Evolutionary conservation across 1,139 yeast species (phyloP).

Genomic region (Suhomyces bribrorum): DNA sequence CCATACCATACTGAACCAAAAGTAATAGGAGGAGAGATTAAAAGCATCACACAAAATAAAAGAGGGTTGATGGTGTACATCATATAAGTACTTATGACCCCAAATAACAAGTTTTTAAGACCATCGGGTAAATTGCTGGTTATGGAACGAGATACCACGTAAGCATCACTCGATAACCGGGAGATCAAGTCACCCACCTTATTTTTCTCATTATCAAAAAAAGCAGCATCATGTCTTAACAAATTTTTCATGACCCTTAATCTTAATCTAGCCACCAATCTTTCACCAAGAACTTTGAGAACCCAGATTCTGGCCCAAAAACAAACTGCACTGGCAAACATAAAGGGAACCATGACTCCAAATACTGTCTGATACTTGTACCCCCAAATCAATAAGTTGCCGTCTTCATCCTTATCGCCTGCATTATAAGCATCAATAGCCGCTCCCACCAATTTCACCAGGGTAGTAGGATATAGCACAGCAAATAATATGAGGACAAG

Average conservation of each 20-base stretch:
- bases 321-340: conserved; percentile 46
- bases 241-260: conserved; percentile 50
- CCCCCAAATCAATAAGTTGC: conserved; percentile 48
- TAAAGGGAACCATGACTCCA: conserved; percentile 47
- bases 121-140: conserved; percentile 52
- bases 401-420: conserved; percentile 39
- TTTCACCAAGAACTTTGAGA: conserved; percentile 40
- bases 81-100: conserved; percentile 47
- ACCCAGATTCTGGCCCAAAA: conserved; percentile 55
- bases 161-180: conserved; percentile 55
- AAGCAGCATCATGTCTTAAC: conserved; percentile 52
- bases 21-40: conserved; percentile 55
- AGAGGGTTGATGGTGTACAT: conserved; percentile 49
- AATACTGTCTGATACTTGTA: conserved; percentile 45
- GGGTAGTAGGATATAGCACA: conserved; percentile 48
- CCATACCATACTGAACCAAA: conserved; percentile 54
- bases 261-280: conserved; percentile 45
- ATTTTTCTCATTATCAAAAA: conserved; percentile 53
- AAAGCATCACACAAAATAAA: conserved; percentile 50
- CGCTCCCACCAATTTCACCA: conserved; percentile 50
- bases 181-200: conserved; percentile 59
- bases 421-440: conserved; percentile 48
- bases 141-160: conserved; percentile 49
- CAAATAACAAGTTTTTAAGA: conserved; percentile 48
- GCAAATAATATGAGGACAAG: conserved; percentile 47